Evolutionary conservation across 2,329 filamentous ascomycete genomes (phyloP).

Genomic region (Fonsecaea pedrosoi): DNA sequence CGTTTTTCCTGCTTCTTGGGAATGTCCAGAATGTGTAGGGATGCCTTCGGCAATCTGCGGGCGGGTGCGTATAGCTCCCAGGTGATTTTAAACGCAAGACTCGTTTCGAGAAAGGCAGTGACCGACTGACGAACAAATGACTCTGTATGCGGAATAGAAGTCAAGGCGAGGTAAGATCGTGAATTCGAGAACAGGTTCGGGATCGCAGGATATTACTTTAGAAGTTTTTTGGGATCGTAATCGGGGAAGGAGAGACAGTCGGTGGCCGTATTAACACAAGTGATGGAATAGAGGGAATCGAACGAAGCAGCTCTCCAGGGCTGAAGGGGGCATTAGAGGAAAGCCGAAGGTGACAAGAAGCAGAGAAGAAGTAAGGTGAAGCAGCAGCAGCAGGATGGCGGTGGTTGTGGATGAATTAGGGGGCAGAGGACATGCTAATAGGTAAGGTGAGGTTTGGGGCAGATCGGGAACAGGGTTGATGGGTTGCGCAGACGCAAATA

Average conservation of each 20-base stretch:
- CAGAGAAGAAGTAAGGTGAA: constrained; percentile 25
- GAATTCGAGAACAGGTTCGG: constrained; percentile 12
- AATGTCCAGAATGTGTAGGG: not conserved
- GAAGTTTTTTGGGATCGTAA: constrained; percentile 13
- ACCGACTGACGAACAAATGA: not conserved
- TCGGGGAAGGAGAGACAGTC: constrained; percentile 20
- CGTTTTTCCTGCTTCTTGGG: not conserved
- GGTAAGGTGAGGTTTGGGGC: constrained; percentile 18
- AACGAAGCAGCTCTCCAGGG: constrained; percentile 37
- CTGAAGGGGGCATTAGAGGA: constrained; percentile 33
- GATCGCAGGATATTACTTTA: constrained; percentile 30
- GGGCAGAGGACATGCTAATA: constrained; percentile 20
- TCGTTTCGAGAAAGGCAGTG: not conserved
- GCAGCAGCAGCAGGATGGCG: constrained; percentile 9
- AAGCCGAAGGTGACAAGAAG: constrained; percentile 20
- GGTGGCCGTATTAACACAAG: constrained; percentile 33
- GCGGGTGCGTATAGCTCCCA: not conserved
- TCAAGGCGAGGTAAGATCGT: not conserved
- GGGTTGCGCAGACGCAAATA: constrained; percentile 7
- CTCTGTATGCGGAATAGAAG: not conserved
- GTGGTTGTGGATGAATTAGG: constrained; percentile 27
- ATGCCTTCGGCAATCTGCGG: constrained; percentile 4
- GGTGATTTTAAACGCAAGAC: not conserved
- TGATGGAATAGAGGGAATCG: constrained; percentile 31
- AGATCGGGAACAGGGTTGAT: constrained; percentile 3